Base-by-base conservation (phyloP, 2,329 filamentous ascomycete species). In the Epichloe baconii region DNA sequence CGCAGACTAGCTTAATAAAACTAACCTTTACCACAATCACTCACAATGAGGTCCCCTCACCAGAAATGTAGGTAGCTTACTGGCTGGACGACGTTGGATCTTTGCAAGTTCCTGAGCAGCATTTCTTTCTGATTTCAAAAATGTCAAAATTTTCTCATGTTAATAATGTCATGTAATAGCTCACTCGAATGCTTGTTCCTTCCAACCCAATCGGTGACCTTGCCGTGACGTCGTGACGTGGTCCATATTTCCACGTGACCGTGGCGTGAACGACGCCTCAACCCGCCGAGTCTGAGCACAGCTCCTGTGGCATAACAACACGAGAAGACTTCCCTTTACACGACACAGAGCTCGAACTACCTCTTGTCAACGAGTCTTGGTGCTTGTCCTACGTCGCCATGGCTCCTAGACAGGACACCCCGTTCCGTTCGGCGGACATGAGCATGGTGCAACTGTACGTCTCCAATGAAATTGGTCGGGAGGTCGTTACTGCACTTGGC, bases 391-490 rank as follows among this genome's bases (percentile, higher is more conserved):
- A 53, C 64, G 59, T 62, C 64, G 56, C 56, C 62, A 85, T 85
- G 82, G 80, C 79, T 70, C 74, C 77, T 59, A 71, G 74, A 68
- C 73, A 88, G 74, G 89, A 97, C 74, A 95, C 90, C 71, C 87
- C 96, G 76, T 97, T 98, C 83, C 91, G 94, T 80, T 98, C 93
- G 68, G 88, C 89, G 87, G 88, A 96, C 72, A 98, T 98, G 93
- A 96, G 89, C 79, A 85, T 98, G 85, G 95, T 95, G 65, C 93
- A 98, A 83, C 85, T 98, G 65, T 98, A 97, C 73, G 94, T 98
- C 64, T 88, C 93, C 65, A 97, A 96, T 68, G 93, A 98, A 77
- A 97, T 98, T 61, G 91, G 93, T 62, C 83, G 93, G 66, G 94
- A 98, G 75, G 91, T 96, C 62, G 90, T 97, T 57, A 95, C 90